Evolutionary conservation across 1,284 basidiomycete genomes (phyloP), one percentile per base, ranked within the genome.

Genomic region (Stygiomarasmius scandens): DNA sequence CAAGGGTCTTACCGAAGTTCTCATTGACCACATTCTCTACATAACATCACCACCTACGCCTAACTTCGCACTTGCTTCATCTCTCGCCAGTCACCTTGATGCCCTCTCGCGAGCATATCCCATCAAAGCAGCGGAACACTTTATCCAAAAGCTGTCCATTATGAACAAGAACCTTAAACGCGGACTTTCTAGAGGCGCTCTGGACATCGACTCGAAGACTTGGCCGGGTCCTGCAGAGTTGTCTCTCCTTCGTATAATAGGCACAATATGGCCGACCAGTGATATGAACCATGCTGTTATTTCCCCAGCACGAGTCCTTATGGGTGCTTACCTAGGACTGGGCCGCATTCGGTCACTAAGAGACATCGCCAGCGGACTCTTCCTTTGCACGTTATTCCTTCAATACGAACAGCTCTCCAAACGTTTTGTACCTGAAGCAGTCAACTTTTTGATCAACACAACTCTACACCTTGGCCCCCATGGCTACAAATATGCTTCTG

Each of bases 131-230:
- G 93, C 96, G 0, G 82, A 86, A 50, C 84, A 89, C 67, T 95
- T 96, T 71, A 84, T 92, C 58, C 75, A 83, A 50, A 98, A 98
- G 73, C 81, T 99, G 47, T 77, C 82, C 0, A 74, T 98, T 10
- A 97, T 98, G 93, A 90, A 98, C 72, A 95, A 95, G 76, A 98
- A 98, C 71, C 85, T 99, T 50, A 86, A 86, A 56, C 86, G 88
- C 4, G 96, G 95, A 4, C 78, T 99, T 6, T 82, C 87, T 2
- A 82, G 80, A n/a, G 94, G 92, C 1, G 77, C 93, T 0, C 77
- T 85, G 12, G 77, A 84, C 22, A 72, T 73, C 0, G 77, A 84
- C 2, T 81, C 93, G 1, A 90, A 86, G 72, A 98, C 95, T 0
- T 97, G 94, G 88, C 97, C 97, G 1, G 87, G 89, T 3, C 71